Conservation (phyloP, 1,139 yeast species). For the Meyerozyma sp. region DNA sequence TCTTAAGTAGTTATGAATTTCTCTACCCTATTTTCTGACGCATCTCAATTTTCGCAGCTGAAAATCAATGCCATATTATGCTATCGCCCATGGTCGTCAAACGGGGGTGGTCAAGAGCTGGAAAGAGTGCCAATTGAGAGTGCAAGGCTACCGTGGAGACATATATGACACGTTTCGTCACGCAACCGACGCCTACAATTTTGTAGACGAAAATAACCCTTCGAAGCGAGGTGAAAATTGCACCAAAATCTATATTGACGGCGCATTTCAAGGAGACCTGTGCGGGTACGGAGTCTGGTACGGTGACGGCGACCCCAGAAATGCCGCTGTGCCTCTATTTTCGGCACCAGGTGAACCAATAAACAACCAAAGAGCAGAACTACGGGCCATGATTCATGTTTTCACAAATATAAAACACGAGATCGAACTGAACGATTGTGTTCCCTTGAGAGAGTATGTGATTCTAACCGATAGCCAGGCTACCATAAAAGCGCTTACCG, state of each 20-base stretch:
- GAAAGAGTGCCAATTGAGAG: constrained; percentile 44
- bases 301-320: constrained; percentile 50
- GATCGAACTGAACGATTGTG: background rate
- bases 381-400: constrained; percentile 60
- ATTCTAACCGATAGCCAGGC: constrained; percentile 58
- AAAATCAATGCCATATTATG: constrained; percentile 37
- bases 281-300: constrained; percentile 72
- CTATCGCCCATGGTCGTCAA: constrained; percentile 53
- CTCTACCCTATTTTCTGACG: background rate
- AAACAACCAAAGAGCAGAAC: constrained; percentile 71
- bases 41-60: background rate
- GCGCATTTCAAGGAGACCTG: constrained; percentile 53
- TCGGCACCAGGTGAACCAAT: constrained; percentile 39
- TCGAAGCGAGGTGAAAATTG: background rate
- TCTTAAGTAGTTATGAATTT: too few species aligned
- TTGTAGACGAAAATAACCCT: constrained; percentile 11
- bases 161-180: constrained; percentile 48
- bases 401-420: constrained; percentile 31
- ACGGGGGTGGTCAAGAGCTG: constrained; percentile 52
- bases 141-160: constrained; percentile 51
- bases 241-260: constrained; percentile 55
- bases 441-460: constrained; percentile 17
- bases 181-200: constrained; percentile 38
- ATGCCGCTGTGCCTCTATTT: constrained; percentile 26
- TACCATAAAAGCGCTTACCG: constrained; percentile 40